Conservation (phyloP, 768 basidiomycete genomes). For the Russula sp. region DNA sequence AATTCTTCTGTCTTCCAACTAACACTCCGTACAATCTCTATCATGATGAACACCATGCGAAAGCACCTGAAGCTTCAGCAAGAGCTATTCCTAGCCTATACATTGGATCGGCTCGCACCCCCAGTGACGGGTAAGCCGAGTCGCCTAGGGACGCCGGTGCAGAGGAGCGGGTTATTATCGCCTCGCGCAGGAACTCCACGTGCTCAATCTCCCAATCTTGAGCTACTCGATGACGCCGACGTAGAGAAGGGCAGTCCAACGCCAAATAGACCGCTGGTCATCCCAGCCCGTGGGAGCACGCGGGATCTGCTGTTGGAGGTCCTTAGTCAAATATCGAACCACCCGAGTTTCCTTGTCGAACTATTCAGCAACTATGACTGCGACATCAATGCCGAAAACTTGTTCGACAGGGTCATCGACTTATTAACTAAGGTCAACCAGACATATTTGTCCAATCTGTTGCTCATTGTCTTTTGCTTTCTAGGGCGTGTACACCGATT, state of each 20-base stretch:
- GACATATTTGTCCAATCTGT: neutral
- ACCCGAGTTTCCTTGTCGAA: constrained; percentile 92
- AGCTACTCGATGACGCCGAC: constrained; percentile 37
- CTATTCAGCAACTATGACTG: constrained; percentile 96
- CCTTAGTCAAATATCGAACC: constrained; percentile 70
- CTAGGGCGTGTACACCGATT: constrained; percentile 76
- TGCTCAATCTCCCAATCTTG: constrained; percentile 39
- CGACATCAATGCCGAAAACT: constrained; percentile 92
- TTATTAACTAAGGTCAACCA: constrained; percentile 63
- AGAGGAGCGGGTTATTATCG: constrained; percentile 16
- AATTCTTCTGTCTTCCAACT: constrained; percentile 72
- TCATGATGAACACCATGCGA: constrained; percentile 83
- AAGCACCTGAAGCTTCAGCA: constrained; percentile 87
- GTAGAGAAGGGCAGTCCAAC: constrained; percentile 45
- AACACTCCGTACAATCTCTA: constrained; percentile 79
- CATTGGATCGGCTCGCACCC: constrained; percentile 81
- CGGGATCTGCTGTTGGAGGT: constrained; percentile 89
- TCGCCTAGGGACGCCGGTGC: constrained; percentile 24
- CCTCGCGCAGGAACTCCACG: constrained; percentile 29
- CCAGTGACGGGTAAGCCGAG: constrained; percentile 33
- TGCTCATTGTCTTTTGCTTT: constrained; percentile 13
- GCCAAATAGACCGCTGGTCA: constrained; percentile 32
- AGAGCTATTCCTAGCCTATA: constrained; percentile 91
- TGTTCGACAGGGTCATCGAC: constrained; percentile 84
- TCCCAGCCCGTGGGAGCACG: constrained; percentile 78